Evolutionary conservation across 1,284 basidiomycete genomes (phyloP), one percentile per base, ranked within the genome.

Genomic region (Xerocomus amazonicus): DNA sequence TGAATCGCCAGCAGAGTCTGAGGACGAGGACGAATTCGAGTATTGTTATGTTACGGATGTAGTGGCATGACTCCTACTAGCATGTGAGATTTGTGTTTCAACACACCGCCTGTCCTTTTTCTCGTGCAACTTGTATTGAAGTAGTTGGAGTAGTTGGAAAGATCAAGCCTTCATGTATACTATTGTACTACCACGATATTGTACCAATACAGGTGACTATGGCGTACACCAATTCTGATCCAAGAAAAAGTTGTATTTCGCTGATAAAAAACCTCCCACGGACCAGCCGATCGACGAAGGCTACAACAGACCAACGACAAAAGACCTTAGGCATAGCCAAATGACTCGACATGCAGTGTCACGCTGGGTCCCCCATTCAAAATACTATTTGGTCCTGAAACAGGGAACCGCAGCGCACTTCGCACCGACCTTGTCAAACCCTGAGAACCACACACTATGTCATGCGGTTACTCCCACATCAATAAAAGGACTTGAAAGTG

Each of bases 391-490:
- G 67, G 67, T 6, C 69, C 66, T 1, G 71, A 69, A 9, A 70
- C 59, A 0, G 68, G 65, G 34, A 71, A 67, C 10, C 71, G 60
- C 43, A 80, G 55, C 3, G 71, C 72, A 3, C 50, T 49, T 2
- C 77, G 70, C 10, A 75, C 73, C 16, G 64, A 56, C 26, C 64
- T 58, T 0, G 73, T 67, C 37, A 80, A 52, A 9, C 68, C 61
- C 26, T 70, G 61, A 0, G 79, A 74, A 9, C 78, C 78, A 44
- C 77, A 79, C 1, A 80, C 78, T 80, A 27, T 23, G 31, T 16
- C 14, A 27, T 8, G 14, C 6, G 42, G 9, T 29, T 7, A 27
- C 5, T 28, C 13, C 13, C 16, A 13, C 44, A 28, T 9, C 28
- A 26, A 34, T 12, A 8, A 12, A 16, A 26, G 8, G 16, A 32